Base-by-base conservation (phyloP, 2,329 filamentous ascomycete genomes). In the Teratosphaeria zuluensis region DNA sequence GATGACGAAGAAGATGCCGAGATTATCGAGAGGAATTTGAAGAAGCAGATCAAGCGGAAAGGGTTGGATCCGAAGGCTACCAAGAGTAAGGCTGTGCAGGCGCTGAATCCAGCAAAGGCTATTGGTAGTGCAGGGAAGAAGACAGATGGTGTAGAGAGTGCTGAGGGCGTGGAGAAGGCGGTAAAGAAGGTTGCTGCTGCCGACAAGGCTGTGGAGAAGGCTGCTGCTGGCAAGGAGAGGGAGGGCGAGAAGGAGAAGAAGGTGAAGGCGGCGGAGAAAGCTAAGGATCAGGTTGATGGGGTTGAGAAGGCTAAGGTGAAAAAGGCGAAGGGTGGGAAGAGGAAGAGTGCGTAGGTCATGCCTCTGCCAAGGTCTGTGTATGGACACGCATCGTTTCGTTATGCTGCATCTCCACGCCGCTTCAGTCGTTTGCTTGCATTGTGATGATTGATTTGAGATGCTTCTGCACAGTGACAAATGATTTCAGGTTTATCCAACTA, bases 1-100 rank as follows among this genome's bases (percentile, higher is more conserved):
- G 77, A 80, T 54, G 76, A 79, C 5, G 76, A 79, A n/a, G 78
- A 80, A 62, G 78, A 80, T 61, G 64, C 73, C 54, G 71, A 70
- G 65, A 75, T 76, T 59, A 80, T 80, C 59, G 73, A 80, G 66
- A 70, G 75, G 42, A 75, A 72, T 31, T 68, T 76, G 64, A 75
- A 74, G 54, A 72, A 72, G 61, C 66, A 70, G 16, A 59, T 79
- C 59, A 72, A 77, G 58, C 71, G 71, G 63, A 80, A 79, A 68
- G 78, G 78, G 28, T 72, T 75, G 56, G 74, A 80, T 62, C 78
- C 77, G 0, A 79, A 74, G 63, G 69, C 66, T 28, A 65, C 57
- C 6, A 69, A 70, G 61, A 63, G 55, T 54, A 64, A 67, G 64
- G 62, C 62, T 55, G 62, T 64, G 51, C 55, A 61, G 61, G 57